Evolutionary conservation across 2,329 filamentous ascomycete genomes (phyloP).

Genomic region (Pestalotiopsis sp.): DNA sequence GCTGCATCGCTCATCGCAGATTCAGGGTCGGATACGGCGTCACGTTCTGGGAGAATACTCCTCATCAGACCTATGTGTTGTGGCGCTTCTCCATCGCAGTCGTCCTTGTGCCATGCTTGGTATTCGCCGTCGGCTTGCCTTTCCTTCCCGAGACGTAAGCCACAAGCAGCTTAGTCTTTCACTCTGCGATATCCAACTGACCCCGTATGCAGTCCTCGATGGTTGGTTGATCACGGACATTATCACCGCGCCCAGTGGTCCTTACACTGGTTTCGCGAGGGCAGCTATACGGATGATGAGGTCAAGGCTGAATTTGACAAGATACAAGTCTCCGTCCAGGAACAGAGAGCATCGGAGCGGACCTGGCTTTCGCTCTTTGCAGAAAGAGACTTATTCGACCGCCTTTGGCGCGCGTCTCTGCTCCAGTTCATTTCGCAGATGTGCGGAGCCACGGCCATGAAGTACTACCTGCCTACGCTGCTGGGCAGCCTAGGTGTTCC

Average conservation of each 20-base stretch:
- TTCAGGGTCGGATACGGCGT: conserved; percentile 56
- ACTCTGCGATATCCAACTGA: neutral
- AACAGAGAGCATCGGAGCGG: conserved; percentile 34
- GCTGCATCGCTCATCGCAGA: conserved; percentile 4
- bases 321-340: conserved; percentile 45
- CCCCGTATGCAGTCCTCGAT: conserved; percentile 46
- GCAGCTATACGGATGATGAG: conserved; percentile 34
- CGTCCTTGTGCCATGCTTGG: conserved; percentile 49
- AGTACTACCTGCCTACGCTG: conserved; percentile 58
- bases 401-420: conserved; percentile 56
- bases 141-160: conserved; percentile 55
- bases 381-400: conserved; percentile 45
- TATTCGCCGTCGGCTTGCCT: conserved; percentile 51
- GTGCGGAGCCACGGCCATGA: conserved; percentile 60
- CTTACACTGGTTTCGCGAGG: conserved; percentile 50
- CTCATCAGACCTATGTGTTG: conserved; percentile 46
- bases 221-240: conserved; percentile 54
- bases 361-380: conserved; percentile 50
- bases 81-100: conserved; percentile 53
- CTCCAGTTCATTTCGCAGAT: conserved; percentile 62
- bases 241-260: conserved; percentile 41
- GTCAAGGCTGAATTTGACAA: conserved; percentile 43
- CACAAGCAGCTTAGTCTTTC: neutral
- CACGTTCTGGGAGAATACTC: conserved; percentile 49
- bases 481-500: conserved; percentile 51